Conservation (phyloP, 768 basidiomycete genomes). For the Panellus pusillus region DNA sequence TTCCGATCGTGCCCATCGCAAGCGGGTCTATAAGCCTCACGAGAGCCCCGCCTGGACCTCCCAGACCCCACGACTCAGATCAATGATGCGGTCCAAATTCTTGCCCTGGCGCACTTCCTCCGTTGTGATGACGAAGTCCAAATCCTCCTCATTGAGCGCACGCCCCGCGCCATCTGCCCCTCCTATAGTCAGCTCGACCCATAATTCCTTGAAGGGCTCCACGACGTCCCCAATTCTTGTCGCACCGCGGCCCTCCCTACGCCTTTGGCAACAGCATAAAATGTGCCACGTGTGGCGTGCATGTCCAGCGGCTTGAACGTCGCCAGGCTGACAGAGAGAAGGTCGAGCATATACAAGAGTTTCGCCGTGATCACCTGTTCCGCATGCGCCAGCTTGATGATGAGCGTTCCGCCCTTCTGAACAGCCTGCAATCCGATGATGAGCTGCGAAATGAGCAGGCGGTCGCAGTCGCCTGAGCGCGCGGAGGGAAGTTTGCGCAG, state of each 20-base stretch:
- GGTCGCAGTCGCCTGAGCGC: constrained; percentile 15
- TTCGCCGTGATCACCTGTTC: constrained; percentile 26
- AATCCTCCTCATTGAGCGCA: constrained; percentile 13
- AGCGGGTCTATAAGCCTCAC: constrained; percentile 7
- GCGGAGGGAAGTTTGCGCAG: constrained; percentile 16
- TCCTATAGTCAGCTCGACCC: constrained; percentile 20
- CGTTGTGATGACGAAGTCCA: constrained; percentile 20
- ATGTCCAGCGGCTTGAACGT: constrained; percentile 25
- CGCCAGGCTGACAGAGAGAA: constrained; percentile 18
- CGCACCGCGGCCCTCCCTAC: constrained; percentile 18
- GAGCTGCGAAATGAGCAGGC: constrained; percentile 27
- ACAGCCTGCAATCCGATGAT: constrained; percentile 24
- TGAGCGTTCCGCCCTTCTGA: constrained; percentile 18
- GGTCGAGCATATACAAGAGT: constrained; percentile 27
- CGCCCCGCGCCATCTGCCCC: constrained; percentile 18
- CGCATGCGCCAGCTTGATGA: constrained; percentile 25
- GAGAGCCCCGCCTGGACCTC: constrained; percentile 20
- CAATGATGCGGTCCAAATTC: constrained; percentile 16
- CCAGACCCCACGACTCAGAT: constrained; percentile 15
- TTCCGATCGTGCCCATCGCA: constrained; percentile 7
- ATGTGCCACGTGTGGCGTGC: constrained; percentile 26
- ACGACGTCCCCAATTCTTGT: constrained; percentile 4
- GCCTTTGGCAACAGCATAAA: constrained; percentile 26
- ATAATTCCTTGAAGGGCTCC: constrained; percentile 15
- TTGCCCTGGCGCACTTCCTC: constrained; percentile 14